Percentiles rank a stretch among this genome's conserved stretches.
phyloP scores from a whole-genome alignment of 2,329 filamentous ascomycete genomes.

The Penicillium sp. region DNA sequence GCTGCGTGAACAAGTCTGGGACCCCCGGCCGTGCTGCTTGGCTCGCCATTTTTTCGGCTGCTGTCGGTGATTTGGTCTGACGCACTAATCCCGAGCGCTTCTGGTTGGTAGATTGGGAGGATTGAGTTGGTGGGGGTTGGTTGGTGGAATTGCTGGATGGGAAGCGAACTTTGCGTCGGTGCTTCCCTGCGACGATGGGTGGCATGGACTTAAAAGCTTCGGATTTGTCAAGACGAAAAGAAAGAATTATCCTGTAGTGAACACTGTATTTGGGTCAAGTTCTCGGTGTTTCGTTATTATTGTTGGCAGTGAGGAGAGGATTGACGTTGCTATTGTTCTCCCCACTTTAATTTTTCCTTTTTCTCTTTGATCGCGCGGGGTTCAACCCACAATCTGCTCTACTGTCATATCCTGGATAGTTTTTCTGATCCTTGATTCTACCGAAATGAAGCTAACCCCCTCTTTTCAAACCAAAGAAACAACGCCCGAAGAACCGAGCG shows the following conservation, averaged over 20 bases:
- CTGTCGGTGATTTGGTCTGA: neutral
- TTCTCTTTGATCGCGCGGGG: neutral
- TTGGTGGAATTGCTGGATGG: constrained; percentile 29
- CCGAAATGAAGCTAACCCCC: neutral
- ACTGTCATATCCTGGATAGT: neutral
- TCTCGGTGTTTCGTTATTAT: neutral
- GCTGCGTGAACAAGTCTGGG: constrained; percentile 42
- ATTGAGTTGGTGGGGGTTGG: constrained; percentile 18
- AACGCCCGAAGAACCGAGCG: neutral
- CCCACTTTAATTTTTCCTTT: constrained; percentile 7
- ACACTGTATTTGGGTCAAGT: neutral
- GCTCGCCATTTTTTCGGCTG: constrained; percentile 24
- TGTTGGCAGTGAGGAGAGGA: neutral
- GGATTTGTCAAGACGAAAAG: neutral
- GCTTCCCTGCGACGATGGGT: constrained; percentile 33
- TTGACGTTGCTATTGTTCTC: constrained; percentile 11
- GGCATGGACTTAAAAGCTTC: constrained; percentile 28
- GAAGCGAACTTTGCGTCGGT: constrained; percentile 43
- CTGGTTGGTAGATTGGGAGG: constrained; percentile 16
- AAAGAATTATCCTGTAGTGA: neutral
- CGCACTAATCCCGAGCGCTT: constrained; percentile 15
- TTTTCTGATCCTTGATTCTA: neutral
- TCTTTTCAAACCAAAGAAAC: neutral
- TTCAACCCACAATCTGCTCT: neutral
- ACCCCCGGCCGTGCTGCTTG: constrained; percentile 29